Percentiles rank a stretch among this genome's conserved stretches.
phyloP scores from a whole-genome alignment of 352 stramenopile species.

The Globisporangium abappressorium region DNA sequence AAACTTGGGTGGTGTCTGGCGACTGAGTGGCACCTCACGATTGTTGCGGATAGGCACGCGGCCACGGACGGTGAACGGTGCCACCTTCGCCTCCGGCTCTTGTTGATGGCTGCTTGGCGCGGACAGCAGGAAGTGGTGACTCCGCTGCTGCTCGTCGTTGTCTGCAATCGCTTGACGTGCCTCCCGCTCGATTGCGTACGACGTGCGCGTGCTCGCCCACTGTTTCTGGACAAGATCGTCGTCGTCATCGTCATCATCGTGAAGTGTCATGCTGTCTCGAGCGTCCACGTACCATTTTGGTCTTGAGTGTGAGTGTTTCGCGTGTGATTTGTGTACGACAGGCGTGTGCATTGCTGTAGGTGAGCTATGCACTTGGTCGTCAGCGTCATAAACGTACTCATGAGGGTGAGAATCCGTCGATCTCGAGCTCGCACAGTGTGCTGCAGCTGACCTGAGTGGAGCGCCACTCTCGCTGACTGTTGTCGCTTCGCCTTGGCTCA shows the following conservation, averaged over 20 bases:
- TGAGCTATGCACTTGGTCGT: background rate
- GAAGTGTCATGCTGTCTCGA: background rate
- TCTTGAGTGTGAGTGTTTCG: too few relatives aligned
- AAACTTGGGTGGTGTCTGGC: background rate
- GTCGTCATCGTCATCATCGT: background rate
- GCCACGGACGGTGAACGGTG: slow-evolving; percentile 25
- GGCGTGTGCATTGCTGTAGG: too few relatives aligned
- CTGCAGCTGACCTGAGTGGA: background rate
- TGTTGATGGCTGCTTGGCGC: background rate
- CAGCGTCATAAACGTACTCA: background rate
- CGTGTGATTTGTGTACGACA: background rate
- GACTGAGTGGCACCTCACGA: background rate
- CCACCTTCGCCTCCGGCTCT: background rate
- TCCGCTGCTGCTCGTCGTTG: background rate
- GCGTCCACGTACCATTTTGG: background rate
- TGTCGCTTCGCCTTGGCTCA: background rate
- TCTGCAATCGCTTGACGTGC: background rate
- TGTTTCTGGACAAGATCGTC: slow-evolving; percentile 8
- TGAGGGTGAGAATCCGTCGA: background rate
- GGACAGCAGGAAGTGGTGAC: background rate
- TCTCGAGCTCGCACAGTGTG: background rate
- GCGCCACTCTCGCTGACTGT: background rate
- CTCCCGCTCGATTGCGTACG: background rate
- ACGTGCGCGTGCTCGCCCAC: slow-evolving; percentile 14
- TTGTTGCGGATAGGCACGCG: slow-evolving; percentile 39